A percentile compares a stretch with the other conserved stretches of the same genome.
phyloP scores from a whole-genome alignment of 1,284 basidiomycete genomes.

The Malassezia obtusa region DNA sequence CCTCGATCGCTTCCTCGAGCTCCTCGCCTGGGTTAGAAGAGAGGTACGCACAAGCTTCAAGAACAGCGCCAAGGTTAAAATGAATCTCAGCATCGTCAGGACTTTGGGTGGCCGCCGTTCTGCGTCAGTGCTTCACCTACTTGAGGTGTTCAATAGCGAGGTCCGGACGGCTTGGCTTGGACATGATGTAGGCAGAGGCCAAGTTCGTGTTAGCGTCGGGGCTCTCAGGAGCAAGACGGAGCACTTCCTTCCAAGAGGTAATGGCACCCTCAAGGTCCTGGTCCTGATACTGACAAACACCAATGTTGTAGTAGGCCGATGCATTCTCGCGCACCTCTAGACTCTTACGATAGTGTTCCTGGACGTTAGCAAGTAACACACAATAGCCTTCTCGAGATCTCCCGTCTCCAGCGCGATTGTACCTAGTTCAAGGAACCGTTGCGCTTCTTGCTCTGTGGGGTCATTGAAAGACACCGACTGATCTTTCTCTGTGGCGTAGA shows the following conservation, averaged over 20 bases:
- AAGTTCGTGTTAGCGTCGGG: constrained; percentile 88
- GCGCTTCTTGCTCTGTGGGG: constrained; percentile 70
- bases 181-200: constrained; percentile 86
- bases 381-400: constrained; percentile 66
- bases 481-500: constrained; percentile 6
- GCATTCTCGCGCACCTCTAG: constrained; percentile 70
- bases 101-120: constrained; percentile 70
- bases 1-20: constrained; percentile 66
- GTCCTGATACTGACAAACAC: constrained; percentile 77
- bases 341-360: constrained; percentile 64
- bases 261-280: constrained; percentile 47
- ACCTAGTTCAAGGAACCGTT: constrained; percentile 72
- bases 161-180: constrained; percentile 71
- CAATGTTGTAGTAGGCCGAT: constrained; percentile 75
- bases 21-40: constrained; percentile 51
- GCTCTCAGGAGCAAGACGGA: constrained; percentile 65
- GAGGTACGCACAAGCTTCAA: constrained; percentile 65
- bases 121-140: constrained; percentile 54
- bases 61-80: constrained; percentile 81
- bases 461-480: constrained; percentile 51
- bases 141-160: constrained; percentile 78
- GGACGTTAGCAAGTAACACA: neutral
- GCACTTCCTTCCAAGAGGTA: constrained; percentile 29
- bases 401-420: constrained; percentile 80
- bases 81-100: constrained; percentile 90